Evolutionary conservation across 2,329 filamentous ascomycete genomes (phyloP).

Genomic region (Fusarium verrucosum): DNA sequence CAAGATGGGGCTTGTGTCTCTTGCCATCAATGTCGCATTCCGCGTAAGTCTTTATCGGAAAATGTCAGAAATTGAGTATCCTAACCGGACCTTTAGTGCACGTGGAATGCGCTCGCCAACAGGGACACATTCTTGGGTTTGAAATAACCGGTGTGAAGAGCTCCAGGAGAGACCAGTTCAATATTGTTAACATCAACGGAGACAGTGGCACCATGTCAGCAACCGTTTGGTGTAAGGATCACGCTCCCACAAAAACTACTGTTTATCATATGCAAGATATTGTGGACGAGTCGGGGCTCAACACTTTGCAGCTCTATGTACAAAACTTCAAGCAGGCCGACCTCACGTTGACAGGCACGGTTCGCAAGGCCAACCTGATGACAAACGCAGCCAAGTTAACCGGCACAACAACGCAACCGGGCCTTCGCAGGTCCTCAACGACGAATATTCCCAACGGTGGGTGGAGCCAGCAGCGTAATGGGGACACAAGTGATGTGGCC

Average conservation of each 20-base stretch:
- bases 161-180: slow-evolving; percentile 82
- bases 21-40: slow-evolving; percentile 76
- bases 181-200: slow-evolving; percentile 80
- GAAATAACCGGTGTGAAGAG: slow-evolving; percentile 91
- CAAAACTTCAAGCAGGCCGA: slow-evolving; percentile 96
- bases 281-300: slow-evolving; percentile 75
- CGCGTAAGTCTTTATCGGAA: slow-evolving; percentile 51
- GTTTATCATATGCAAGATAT: slow-evolving; percentile 83
- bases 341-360: slow-evolving; percentile 86
- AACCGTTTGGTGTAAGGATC: slow-evolving; percentile 90
- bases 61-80: neutral
- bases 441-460: slow-evolving; percentile 50
- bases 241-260: slow-evolving; percentile 74
- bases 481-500: slow-evolving; percentile 42
- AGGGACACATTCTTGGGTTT: slow-evolving; percentile 85
- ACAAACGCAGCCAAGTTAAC: slow-evolving; percentile 69
- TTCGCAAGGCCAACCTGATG: slow-evolving; percentile 87
- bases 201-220: slow-evolving; percentile 88
- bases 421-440: slow-evolving; percentile 66
- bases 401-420: slow-evolving; percentile 45
- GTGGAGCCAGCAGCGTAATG: slow-evolving; percentile 37
- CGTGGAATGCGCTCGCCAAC: slow-evolving; percentile 87
- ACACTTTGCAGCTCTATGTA: slow-evolving; percentile 85
- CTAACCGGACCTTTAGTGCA: slow-evolving; percentile 67
- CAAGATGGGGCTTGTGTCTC: slow-evolving; percentile 80